These are phyloP conservation scores for Xanthoconium separans DNA, from an alignment of 1,284 basidiomycete species.

Conservation along the genomic window DNA sequence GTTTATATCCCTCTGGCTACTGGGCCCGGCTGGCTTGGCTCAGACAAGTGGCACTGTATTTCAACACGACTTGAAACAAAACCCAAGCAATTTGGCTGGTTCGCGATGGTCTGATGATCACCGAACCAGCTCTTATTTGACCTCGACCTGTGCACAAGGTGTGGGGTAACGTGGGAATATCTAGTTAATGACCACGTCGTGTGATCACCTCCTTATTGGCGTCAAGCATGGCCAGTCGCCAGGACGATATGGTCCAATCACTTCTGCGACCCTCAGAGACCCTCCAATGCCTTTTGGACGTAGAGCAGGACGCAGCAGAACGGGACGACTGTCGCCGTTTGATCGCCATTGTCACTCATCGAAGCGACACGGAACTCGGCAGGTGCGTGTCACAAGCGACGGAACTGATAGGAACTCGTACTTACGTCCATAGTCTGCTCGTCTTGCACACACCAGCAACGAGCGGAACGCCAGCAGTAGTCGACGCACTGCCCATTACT, in stretches of 20 bases:
- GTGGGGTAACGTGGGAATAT: constrained; percentile 34
- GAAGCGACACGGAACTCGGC: constrained; percentile 18
- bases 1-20: constrained; percentile 22
- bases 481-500: constrained; percentile 26
- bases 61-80: constrained; percentile 2
- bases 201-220: background rate
- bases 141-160: background rate
- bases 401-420: background rate
- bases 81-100: too few species aligned
- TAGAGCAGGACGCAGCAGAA: constrained; percentile 3
- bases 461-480: background rate
- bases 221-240: constrained; percentile 6
- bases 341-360: constrained; percentile 26
- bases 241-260: constrained; percentile 11
- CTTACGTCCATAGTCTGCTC: constrained; percentile 20
- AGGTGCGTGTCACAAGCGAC: constrained; percentile 18
- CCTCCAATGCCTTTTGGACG: constrained; percentile 17
- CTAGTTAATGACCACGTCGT: background rate
- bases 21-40: too few species aligned
- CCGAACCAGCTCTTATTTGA: background rate
- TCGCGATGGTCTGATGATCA: too few species aligned
- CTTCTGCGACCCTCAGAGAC: constrained; percentile 26
- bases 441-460: constrained; percentile 9
- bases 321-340: background rate
- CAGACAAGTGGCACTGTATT: too few species aligned